Percentiles rank a stretch among this genome's conserved stretches.
Conservation (phyloP, 2,329 filamentous ascomycete species). For the Thielaviopsis ethacetica region DNA sequence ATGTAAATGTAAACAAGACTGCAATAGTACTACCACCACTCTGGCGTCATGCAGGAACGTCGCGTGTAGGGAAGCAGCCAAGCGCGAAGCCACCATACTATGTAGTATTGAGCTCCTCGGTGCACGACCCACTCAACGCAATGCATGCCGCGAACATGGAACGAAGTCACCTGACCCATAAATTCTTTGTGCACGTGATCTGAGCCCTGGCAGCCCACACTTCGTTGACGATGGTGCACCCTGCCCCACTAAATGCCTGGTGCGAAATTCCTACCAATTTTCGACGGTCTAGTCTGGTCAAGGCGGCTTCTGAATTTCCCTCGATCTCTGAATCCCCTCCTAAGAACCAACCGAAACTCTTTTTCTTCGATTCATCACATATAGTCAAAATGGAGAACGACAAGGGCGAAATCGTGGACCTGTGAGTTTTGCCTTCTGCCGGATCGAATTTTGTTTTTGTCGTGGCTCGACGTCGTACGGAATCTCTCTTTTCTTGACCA, state of each 20-base stretch:
- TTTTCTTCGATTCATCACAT: conserved; percentile 13
- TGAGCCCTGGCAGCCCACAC: conserved; percentile 11
- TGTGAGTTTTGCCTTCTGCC: conserved; percentile 44
- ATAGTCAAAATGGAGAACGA: conserved; percentile 93
- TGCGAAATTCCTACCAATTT: conserved; percentile 10
- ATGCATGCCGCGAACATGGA: conserved; percentile 3
- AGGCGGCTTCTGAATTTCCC: conserved; percentile 12
- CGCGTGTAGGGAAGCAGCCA: background rate
- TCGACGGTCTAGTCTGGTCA: conserved; percentile 9
- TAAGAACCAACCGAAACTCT: conserved; percentile 12
- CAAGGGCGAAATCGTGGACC: conserved; percentile 98
- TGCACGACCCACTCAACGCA: background rate
- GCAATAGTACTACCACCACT: too few species aligned
- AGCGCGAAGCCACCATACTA: background rate
- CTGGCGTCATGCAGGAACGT: background rate
- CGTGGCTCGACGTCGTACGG: conserved; percentile 1
- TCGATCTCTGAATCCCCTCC: conserved; percentile 12
- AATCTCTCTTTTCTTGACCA: background rate
- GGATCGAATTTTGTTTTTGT: background rate
- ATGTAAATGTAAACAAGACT: background rate
- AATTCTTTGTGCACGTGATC: conserved; percentile 1
- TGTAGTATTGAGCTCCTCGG: background rate
- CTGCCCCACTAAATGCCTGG: conserved; percentile 11
- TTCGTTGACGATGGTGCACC: conserved; percentile 6
- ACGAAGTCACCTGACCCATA: conserved; percentile 4